A percentile compares a stretch with the other conserved stretches of the same genome.
Conservation (phyloP, 2,329 filamentous ascomycete genomes). For the Cryoendolithus antarcticus region DNA sequence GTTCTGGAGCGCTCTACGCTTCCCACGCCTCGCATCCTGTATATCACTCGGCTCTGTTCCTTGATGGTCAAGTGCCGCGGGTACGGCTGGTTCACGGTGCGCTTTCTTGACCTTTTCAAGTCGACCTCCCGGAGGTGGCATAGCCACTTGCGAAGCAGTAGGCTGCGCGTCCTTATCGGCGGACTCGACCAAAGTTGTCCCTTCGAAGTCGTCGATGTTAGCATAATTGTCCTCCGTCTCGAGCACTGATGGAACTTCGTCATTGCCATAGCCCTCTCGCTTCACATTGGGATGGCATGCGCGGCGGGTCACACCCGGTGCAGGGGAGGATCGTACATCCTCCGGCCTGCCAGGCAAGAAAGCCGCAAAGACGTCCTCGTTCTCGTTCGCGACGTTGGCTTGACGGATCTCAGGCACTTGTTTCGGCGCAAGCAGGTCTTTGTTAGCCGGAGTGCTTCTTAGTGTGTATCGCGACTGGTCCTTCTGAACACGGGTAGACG, state of each 20-base stretch:
- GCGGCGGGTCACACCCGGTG: background rate
- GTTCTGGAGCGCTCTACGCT: background rate
- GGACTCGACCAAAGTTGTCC: slow-evolving; percentile 3
- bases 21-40: background rate
- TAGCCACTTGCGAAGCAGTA: slow-evolving; percentile 12
- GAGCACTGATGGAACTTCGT: no score
- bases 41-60: background rate
- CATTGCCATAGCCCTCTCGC: slow-evolving; percentile 1
- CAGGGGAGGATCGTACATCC: no score
- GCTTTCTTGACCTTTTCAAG: background rate
- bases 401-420: slow-evolving; percentile 1
- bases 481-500: no score
- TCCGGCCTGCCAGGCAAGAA: slow-evolving; percentile 1
- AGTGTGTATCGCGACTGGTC: background rate
- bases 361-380: slow-evolving; percentile 9
- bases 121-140: slow-evolving; percentile 12
- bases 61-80: background rate
- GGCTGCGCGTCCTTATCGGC: slow-evolving; percentile 1
- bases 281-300: background rate
- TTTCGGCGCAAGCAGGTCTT: slow-evolving; percentile 1
- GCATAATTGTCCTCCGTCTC: slow-evolving; percentile 3
- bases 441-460: background rate
- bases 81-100: background rate
- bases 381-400: slow-evolving; percentile 9
- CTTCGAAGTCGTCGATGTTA: slow-evolving; percentile 8